These are phyloP conservation scores for Thielaviopsis cerberus DNA, from an alignment of 2,329 filamentous ascomycete species.

Conservation along the genomic window DNA sequence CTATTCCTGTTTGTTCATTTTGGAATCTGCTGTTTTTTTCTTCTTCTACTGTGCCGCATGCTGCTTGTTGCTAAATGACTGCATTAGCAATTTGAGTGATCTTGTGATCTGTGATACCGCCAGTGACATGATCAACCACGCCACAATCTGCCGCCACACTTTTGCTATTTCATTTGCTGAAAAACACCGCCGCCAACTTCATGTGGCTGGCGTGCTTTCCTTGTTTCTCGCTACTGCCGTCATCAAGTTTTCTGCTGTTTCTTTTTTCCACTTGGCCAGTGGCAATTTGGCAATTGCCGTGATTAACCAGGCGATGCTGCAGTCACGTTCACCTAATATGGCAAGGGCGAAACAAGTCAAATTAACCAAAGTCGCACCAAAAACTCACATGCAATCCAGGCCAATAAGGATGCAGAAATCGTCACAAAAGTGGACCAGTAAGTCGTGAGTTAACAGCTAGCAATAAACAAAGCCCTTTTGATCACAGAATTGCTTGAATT, in stretches of 20 bases:
- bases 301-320: background rate
- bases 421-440: too few species aligned
- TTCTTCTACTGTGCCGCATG: too few species aligned
- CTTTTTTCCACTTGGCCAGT: background rate
- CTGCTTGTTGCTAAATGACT: too few species aligned
- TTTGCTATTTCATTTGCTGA: background rate
- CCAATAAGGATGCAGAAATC: too few species aligned
- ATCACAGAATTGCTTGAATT: too few species aligned
- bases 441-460: too few species aligned
- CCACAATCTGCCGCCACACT: background rate
- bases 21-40: too few species aligned
- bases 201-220: background rate
- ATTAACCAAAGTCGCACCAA: too few species aligned
- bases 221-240: background rate
- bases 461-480: too few species aligned
- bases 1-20: too few species aligned
- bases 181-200: background rate
- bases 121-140: background rate
- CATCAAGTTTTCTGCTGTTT: background rate
- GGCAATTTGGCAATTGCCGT: background rate
- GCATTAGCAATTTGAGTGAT: background rate
- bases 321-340: background rate
- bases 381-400: too few species aligned
- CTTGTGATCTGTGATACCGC: background rate
- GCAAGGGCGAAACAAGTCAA: background rate